Conservation (phyloP, 2,329 filamentous ascomycete species). For the Fusarium continuum region DNA sequence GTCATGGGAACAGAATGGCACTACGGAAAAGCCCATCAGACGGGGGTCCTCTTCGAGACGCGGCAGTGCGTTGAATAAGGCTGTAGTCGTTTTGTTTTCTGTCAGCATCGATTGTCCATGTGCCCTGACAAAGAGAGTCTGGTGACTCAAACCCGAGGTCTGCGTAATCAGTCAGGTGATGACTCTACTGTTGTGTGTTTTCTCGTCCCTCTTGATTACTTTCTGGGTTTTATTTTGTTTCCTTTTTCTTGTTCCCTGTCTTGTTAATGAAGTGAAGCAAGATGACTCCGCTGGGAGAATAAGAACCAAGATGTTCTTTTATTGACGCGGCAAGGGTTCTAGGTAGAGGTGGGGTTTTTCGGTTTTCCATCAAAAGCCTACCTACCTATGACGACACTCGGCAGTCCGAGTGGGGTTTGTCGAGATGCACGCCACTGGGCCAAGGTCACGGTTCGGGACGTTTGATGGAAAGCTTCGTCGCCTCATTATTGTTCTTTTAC, state of each 20-base stretch:
- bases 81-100: conserved; percentile 1
- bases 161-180: conserved; percentile 25
- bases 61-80: conserved; percentile 5
- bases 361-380: conserved; percentile 2
- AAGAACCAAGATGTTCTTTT: conserved; percentile 32
- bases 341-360: conserved; percentile 19
- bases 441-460: conserved; percentile 34
- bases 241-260: not conserved
- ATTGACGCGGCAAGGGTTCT: conserved; percentile 24
- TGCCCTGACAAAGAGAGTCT: conserved; percentile 28
- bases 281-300: not conserved
- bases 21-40: conserved; percentile 17
- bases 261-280: not conserved
- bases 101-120: conserved; percentile 31
- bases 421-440: not conserved
- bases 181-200: not conserved
- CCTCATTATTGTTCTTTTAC: conserved; percentile 10
- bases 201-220: not conserved
- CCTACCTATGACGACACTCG: conserved; percentile 38
- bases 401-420: conserved; percentile 15
- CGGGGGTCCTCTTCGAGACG: conserved; percentile 17
- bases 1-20: conserved; percentile 25
- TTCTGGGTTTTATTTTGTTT: not conserved
- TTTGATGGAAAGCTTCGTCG: conserved; percentile 16
- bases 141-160: conserved; percentile 31